Base-by-base conservation (phyloP, 2,329 filamentous ascomycete species). In the Tetracladium maxilliforme region DNA sequence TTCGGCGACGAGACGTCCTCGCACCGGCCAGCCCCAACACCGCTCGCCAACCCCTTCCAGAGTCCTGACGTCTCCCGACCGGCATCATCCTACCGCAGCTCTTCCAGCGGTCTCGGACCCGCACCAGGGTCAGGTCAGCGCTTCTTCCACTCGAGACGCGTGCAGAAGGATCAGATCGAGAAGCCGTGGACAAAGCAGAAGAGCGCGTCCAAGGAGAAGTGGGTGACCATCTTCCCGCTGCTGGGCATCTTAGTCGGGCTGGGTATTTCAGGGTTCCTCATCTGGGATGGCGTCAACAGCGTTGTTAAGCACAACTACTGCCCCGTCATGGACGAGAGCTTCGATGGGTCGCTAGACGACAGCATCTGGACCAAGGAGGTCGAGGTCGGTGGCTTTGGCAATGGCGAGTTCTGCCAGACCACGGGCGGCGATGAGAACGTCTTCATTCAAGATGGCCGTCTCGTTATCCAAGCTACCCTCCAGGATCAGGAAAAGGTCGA, bases 121-220 rank as follows among this genome's bases (percentile, higher is more conserved):
- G 14, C 15, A 24, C 8, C 9, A 16, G 23, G 18, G 15, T 24
- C 18, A 13, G 14, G 15, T 24, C 23, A 16, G 14, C 10, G 8
- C 26, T 83, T 76, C 51, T 87, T 86, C 44, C 74, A 74, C 48
- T 84, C 78, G 11, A 61, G 78, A 30, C 58, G 78, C 32, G 65
- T 87, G 17, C 66, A 62, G 44, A 81, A 82, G 45, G 78, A 69
- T 21, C 68, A 80, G 24, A 49, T 81, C 4, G 74, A 83, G 44
- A 76, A 80, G 52, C 77, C 81, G 9, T 90, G 82, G 82, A 51
- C 77, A 19, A 51, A 65, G n/a, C 74, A 72, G 43, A 70, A 59
- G 29, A 75, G 86, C 36, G 73, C 76, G 9, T n/a, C n/a, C n/a
- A 77, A 72, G 46, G 78, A 87, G 59, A 90, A 83, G 55, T 90